These are phyloP conservation scores for Ochetophila trinervis DNA, from an alignment of 306 rosid genomes.

Conservation along the genomic window DNA sequence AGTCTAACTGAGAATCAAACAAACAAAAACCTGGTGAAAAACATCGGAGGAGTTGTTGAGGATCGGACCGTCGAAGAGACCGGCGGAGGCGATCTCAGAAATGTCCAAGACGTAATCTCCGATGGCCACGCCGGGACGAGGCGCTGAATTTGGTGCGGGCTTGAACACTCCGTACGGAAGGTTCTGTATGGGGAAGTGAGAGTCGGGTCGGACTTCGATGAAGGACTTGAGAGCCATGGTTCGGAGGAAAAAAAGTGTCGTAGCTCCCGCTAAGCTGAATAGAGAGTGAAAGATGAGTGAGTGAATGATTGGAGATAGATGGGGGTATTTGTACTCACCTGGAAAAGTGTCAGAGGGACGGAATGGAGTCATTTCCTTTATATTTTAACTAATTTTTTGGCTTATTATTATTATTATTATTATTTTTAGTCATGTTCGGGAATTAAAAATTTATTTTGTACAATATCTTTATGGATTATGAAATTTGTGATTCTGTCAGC, in stretches of 20 bases:
- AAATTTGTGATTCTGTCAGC: too few species aligned
- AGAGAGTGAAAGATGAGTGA: background rate
- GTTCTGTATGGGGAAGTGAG: constrained; percentile 90
- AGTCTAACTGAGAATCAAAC: background rate
- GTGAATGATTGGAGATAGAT: background rate
- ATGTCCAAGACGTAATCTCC: constrained; percentile 86
- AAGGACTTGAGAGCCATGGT: constrained; percentile 62
- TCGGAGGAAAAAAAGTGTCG: background rate
- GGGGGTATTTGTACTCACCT: background rate
- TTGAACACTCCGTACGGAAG: constrained; percentile 87
- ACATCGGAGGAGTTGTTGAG: constrained; percentile 78
- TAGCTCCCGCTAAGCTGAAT: background rate
- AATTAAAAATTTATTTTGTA: too few species aligned
- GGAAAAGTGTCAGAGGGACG: background rate
- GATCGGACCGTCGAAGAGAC: constrained; percentile 75
- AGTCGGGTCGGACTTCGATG: constrained; percentile 56
- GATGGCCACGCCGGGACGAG: constrained; percentile 85
- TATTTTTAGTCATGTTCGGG: too few species aligned
- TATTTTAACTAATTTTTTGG: background rate
- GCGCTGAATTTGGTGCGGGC: constrained; percentile 40
- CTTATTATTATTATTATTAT: background rate
- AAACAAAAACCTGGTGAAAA: constrained; percentile 58
- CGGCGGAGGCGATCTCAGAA: constrained; percentile 62
- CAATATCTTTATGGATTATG: background rate
- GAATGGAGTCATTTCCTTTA: background rate